A percentile compares a stretch with the other conserved stretches of the same genome.
Evolutionary conservation across 2,329 filamentous ascomycete genomes (phyloP).

Genomic region (Trichoderma simmonsii): DNA sequence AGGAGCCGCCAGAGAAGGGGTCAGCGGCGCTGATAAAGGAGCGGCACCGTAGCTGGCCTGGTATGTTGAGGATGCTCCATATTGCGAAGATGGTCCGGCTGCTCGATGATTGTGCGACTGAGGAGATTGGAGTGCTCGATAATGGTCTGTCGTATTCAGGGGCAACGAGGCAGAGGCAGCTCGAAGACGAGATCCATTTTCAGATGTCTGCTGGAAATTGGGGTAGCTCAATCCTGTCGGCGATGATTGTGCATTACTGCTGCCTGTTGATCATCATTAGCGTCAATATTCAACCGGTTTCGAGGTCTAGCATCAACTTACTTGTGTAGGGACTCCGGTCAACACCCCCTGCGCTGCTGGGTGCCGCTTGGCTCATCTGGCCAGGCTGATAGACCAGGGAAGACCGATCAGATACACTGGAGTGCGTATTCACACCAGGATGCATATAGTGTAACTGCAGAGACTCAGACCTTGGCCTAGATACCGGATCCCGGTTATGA

Average conservation of each 20-base stretch:
- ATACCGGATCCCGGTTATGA: conserved; percentile 56
- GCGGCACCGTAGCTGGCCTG: conserved; percentile 52
- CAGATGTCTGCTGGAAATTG: conserved; percentile 40
- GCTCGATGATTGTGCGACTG: neutral
- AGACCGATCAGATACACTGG: conserved; percentile 46
- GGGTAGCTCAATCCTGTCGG: conserved; percentile 50
- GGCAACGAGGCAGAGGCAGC: conserved; percentile 49
- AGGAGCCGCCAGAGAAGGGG: conserved; percentile 23
- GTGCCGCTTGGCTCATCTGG: conserved; percentile 35
- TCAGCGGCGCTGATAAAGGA: conserved; percentile 45
- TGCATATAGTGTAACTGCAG: conserved; percentile 58
- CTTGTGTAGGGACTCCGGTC: conserved; percentile 52
- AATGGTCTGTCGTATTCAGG: conserved; percentile 44
- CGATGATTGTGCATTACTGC: conserved; percentile 44
- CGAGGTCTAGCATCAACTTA: conserved; percentile 32
- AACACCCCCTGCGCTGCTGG: conserved; percentile 43
- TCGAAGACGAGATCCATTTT: conserved; percentile 46
- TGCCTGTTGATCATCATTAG: neutral
- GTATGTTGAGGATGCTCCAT: conserved; percentile 44
- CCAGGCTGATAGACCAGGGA: conserved; percentile 51
- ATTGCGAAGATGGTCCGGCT: conserved; percentile 36
- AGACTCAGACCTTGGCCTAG: conserved; percentile 54
- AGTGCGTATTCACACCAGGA: conserved; percentile 44
- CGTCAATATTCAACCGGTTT: neutral
- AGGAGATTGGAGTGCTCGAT: conserved; percentile 30